Evolutionary conservation across 495 filamentous ascomycete species (phyloP).

Genomic region (Podospora pseudoanserina): DNA sequence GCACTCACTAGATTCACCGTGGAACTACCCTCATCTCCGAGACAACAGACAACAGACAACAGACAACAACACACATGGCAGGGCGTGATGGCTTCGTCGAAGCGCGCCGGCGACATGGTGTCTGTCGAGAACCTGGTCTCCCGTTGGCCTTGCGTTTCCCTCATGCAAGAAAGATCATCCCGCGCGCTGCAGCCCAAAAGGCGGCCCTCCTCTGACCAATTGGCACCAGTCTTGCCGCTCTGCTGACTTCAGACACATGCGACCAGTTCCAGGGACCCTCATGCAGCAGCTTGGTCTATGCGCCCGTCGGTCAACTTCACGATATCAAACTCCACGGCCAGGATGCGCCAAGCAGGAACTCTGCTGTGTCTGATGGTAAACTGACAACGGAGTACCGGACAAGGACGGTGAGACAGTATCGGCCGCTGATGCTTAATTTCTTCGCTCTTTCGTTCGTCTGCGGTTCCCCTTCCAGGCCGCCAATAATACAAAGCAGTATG

Average conservation of each 20-base stretch:
- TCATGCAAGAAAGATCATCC: constrained; percentile 24
- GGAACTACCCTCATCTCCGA: constrained; percentile 6
- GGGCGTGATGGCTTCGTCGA: constrained; percentile 4
- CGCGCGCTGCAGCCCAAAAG: constrained; percentile 26
- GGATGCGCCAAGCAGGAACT: no score
- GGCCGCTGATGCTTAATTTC: no score
- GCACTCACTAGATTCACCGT: background rate
- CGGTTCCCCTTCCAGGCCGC: no score
- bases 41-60: background rate
- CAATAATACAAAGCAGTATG: no score
- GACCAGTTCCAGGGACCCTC: constrained; percentile 22
- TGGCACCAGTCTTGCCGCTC: constrained; percentile 29
- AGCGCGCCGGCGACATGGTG: background rate
- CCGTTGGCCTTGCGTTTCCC: constrained; percentile 13
- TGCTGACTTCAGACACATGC: constrained; percentile 33
- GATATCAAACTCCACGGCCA: constrained; percentile 7
- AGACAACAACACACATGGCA: background rate
- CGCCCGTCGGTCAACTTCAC: constrained; percentile 18
- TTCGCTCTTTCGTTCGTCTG: no score
- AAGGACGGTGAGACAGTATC: no score
- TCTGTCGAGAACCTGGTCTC: background rate
- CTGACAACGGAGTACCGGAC: no score
- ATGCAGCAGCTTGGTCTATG: constrained; percentile 31
- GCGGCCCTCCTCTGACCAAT: constrained; percentile 29
- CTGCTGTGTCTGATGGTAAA: no score